Evolutionary conservation across 768 basidiomycete genomes (phyloP), one percentile per base, ranked within the genome.

Genomic region (Ramaria sp.): DNA sequence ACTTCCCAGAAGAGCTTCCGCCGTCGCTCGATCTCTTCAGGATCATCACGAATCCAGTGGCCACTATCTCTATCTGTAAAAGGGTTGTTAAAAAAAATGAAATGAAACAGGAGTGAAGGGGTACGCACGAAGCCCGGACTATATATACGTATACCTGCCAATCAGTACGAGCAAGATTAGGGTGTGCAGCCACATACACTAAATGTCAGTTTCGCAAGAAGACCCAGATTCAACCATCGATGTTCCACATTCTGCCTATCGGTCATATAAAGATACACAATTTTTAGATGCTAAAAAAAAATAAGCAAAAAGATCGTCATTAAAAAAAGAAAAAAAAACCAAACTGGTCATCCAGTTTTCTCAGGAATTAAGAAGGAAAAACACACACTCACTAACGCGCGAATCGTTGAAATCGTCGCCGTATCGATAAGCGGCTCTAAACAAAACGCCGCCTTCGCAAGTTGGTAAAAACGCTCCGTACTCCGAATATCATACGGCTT

Each of bases 361-460:
- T n/a, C n/a, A n/a, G n/a, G n/a, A n/a, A n/a, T n/a, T n/a, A n/a
- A n/a, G n/a, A n/a, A n/a, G n/a, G n/a, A n/a, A n/a, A n/a, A n/a
- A n/a, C n/a, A n/a, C n/a, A 30, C 16, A 52, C 51, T 28, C 27
- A 52, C 51, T 16, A 52, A 41, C 6, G 51, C 22, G 15, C 42
- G 51, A 27, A 52, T 52, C 12, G 51, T 52, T 7, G 51, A 38
- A n/a, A 52, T 52, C 3, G 51, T 52, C 2, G 51, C 51, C 4
- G 51, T 38, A 2, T 52, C 51, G 16, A 43, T 43, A 3, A 52
- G 37, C 22, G 51, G 51, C 24, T 52, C 68, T n/a, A 77, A 59
- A 3, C 73, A 72, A 7, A 79, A 60, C 6, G 73, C 70, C 3
- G 78, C 79, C 7, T 73, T 68, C 1, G 76, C 69, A 8, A 81